Evolutionary conservation across 805 yeast species (phyloP).

Genomic region (Ogataea polymorpha): DNA sequence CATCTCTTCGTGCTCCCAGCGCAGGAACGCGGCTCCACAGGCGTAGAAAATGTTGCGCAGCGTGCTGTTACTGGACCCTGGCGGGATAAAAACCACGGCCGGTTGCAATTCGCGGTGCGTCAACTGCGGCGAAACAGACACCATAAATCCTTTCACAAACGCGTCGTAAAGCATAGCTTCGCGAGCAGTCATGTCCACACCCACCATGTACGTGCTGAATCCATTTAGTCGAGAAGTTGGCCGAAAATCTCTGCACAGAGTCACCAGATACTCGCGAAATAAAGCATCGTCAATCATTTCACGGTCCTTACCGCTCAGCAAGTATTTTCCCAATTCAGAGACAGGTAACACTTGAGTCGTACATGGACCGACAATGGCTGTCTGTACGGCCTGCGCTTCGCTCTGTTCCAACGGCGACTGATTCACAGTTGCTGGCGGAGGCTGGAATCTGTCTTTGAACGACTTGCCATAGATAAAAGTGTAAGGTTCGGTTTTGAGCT

Average conservation of each 20-base stretch:
- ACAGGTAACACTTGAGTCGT: too few relatives aligned
- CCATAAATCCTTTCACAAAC: conserved; percentile 40
- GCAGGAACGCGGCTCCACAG: conserved; percentile 38
- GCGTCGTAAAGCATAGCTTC: conserved; percentile 31
- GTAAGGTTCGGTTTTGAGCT: conserved; percentile 3
- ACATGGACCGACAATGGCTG: too few relatives aligned
- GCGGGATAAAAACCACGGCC: conserved; percentile 38
- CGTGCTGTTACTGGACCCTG: conserved; percentile 23
- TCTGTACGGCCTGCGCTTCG: too few relatives aligned
- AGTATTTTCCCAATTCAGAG: not conserved
- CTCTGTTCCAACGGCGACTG: too few relatives aligned
- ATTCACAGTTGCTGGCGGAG: not conserved
- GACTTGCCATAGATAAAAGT: not conserved
- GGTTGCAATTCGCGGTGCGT: conserved; percentile 41
- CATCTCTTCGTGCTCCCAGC: conserved; percentile 32
- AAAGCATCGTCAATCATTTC: conserved; percentile 23
- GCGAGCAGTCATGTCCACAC: conserved; percentile 15
- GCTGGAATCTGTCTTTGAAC: not conserved
- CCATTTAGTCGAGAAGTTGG: conserved; percentile 13
- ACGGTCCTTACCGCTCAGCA: not conserved
- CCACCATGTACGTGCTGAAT: conserved; percentile 15
- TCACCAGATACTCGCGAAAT: conserved; percentile 22
- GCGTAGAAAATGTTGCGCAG: conserved; percentile 35
- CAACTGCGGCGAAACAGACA: conserved; percentile 40
- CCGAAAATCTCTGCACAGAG: conserved; percentile 10